Percentiles rank a stretch among this genome's conserved stretches.
Conservation (phyloP, 2,329 filamentous ascomycete genomes). For the Fusarium sp. region DNA sequence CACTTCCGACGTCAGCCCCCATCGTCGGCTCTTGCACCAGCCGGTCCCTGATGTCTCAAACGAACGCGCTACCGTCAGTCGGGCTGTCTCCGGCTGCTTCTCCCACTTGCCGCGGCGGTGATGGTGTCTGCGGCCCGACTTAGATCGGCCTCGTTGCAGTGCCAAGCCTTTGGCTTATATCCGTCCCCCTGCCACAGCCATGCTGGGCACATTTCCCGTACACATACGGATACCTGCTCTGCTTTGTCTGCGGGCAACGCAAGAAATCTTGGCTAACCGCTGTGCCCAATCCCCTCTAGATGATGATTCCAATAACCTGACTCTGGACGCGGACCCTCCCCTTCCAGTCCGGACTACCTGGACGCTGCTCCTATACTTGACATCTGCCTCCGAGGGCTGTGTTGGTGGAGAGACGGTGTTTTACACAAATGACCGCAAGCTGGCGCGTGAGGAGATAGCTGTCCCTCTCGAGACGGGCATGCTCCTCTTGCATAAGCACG, state of each 20-base stretch:
- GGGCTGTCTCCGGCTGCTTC: constrained; percentile 2
- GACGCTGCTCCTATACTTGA: constrained; percentile 91
- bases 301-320: constrained; percentile 85
- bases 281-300: constrained; percentile 62
- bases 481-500: constrained; percentile 88
- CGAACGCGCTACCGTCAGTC: background rate
- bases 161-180: constrained; percentile 1
- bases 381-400: constrained; percentile 79
- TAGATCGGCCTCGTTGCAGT: background rate
- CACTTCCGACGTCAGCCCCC: background rate
- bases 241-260: background rate
- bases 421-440: constrained; percentile 76
- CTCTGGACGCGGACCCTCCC: constrained; percentile 57
- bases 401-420: constrained; percentile 92
- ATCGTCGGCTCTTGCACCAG: background rate
- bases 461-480: constrained; percentile 86
- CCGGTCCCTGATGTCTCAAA: background rate
- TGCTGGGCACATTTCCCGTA: background rate
- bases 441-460: constrained; percentile 73
- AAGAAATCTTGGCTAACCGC: constrained; percentile 17
- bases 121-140: background rate
- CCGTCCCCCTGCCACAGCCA: background rate
- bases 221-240: background rate
- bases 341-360: constrained; percentile 75
- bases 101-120: background rate